phyloP scores from a whole-genome alignment of 306 rosid genomes.

The Carpinus fangiana region DNA sequence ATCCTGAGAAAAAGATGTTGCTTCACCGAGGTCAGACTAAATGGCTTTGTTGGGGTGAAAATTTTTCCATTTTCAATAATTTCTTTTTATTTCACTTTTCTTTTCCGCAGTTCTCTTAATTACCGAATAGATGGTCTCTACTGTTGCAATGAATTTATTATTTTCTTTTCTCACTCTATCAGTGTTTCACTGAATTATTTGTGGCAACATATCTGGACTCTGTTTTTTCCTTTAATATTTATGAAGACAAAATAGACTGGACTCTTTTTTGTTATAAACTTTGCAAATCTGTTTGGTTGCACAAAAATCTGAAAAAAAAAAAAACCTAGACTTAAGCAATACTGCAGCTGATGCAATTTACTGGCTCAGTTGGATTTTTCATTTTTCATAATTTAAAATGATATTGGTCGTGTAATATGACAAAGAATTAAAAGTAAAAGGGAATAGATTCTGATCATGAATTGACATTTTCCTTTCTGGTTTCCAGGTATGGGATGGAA shows the following conservation, averaged over 20 bases:
- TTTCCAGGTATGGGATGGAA: constrained; percentile 83
- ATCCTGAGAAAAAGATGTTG: background rate
- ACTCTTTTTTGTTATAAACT: background rate
- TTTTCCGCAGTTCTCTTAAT: background rate
- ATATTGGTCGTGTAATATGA: background rate
- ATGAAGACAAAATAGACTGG: too few species aligned
- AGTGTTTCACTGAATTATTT: background rate
- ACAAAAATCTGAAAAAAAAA: background rate
- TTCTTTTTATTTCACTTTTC: background rate
- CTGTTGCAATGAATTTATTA: background rate
- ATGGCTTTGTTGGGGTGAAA: background rate
- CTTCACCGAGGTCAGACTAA: background rate
- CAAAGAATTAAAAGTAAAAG: constrained; percentile 4
- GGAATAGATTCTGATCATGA: constrained; percentile 20
- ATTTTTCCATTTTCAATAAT: background rate
- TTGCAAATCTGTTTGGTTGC: background rate
- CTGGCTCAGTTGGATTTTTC: background rate
- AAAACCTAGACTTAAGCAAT: background rate
- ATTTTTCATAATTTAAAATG: background rate
- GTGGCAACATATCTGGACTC: background rate
- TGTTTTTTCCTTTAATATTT: too few species aligned
- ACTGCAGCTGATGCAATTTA: background rate
- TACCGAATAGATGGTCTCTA: background rate
- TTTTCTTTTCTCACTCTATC: background rate
- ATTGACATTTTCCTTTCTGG: constrained; percentile 17